Evolutionary conservation across 768 basidiomycete genomes (phyloP).

Genomic region (Leccinum imitatum): DNA sequence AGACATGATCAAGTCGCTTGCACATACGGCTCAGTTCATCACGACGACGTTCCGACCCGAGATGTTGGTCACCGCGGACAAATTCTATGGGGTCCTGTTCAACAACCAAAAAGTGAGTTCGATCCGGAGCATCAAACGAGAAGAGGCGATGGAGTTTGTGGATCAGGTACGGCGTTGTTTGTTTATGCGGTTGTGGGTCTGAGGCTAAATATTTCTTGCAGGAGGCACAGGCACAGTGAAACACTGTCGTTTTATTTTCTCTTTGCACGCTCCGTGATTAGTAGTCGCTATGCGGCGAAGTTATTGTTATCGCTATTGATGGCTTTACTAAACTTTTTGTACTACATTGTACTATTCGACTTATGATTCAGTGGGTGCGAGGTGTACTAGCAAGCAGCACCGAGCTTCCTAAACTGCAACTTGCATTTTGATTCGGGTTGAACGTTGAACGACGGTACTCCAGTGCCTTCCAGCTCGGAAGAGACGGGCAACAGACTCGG

Average conservation of each 20-base stretch:
- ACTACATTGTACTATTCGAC: neutral
- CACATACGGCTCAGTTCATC: constrained; percentile 90
- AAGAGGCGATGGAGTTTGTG: constrained; percentile 93
- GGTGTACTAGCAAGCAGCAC: too few species aligned
- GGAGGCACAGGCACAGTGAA: constrained; percentile 50
- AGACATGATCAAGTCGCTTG: constrained; percentile 88
- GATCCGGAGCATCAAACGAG: constrained; percentile 81
- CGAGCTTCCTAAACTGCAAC: neutral
- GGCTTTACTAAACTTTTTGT: constrained; percentile 2
- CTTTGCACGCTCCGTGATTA: neutral
- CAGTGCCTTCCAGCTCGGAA: too few species aligned
- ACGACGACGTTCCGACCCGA: constrained; percentile 98
- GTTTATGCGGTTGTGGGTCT: neutral
- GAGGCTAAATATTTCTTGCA: constrained; percentile 15
- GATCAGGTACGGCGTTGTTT: constrained; percentile 60
- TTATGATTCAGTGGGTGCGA: neutral
- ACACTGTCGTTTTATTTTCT: neutral
- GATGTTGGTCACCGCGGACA: constrained; percentile 93
- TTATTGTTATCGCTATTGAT: constrained; percentile 21
- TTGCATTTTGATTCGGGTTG: neutral
- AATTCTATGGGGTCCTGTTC: constrained; percentile 96
- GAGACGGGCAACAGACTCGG: too few species aligned
- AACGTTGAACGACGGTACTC: too few species aligned
- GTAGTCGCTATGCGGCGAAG: neutral
- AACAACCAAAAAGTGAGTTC: constrained; percentile 94